Conservation (phyloP, 257 asterid genomes). For the Coffea eugenioides region DNA sequence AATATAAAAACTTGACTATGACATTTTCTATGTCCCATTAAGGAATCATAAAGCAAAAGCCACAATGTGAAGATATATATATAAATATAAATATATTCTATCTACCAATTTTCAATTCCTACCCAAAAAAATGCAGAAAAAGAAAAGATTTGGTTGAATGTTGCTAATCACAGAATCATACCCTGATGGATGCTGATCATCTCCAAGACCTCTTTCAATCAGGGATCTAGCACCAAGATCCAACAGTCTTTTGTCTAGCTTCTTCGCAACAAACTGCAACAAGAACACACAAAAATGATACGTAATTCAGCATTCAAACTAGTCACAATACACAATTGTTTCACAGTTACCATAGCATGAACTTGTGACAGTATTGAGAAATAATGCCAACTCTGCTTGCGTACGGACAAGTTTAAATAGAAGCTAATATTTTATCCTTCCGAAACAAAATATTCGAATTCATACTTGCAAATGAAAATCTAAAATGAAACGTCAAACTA, state of each 20-base stretch:
- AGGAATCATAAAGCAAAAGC: background rate
- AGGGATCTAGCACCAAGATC: constrained; percentile 74
- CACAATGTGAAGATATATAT: background rate
- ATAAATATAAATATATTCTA: background rate
- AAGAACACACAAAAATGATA: background rate
- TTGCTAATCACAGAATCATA: constrained; percentile 28
- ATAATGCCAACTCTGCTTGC: background rate
- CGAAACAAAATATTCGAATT: background rate
- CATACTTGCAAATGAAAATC: background rate
- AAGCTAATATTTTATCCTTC: background rate
- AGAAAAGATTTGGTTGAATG: background rate
- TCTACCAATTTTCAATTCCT: background rate
- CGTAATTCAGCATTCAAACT: background rate
- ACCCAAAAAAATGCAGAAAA: too few species aligned
- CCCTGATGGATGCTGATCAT: constrained; percentile 99
- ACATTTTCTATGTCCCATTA: background rate
- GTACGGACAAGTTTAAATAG: background rate
- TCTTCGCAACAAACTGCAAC: constrained; percentile 94
- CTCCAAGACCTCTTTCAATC: constrained; percentile 91
- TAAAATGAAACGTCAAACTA: background rate
- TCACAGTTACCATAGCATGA: background rate
- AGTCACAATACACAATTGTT: background rate
- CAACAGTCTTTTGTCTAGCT: constrained; percentile 82
- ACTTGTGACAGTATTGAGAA: background rate
- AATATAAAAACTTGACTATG: background rate